Base-by-base conservation (phyloP, 805 yeast genomes). In the Yarrowia bubula region DNA sequence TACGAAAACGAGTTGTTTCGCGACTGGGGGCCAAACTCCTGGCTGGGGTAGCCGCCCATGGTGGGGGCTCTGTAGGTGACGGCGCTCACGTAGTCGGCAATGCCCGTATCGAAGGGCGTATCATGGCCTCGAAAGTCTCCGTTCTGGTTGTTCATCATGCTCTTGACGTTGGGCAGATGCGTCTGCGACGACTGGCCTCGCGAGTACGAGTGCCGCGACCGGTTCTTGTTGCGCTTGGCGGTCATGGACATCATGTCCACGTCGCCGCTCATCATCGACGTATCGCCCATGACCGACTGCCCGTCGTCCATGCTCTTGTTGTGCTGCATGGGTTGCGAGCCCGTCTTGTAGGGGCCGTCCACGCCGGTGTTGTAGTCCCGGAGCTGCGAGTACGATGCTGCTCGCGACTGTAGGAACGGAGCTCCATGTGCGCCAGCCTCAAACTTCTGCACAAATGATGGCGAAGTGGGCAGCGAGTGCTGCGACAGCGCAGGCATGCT, bases 181-280 rank as follows among this genome's bases (percentile, higher is more conserved):
- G 48, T 42, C 62, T 42, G 62, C 5, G 57, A 62, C 9, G 48
- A 33, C 18, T 47, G 41, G 15, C 50, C 62, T 13, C 48, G 61
- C 15, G 66, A 38, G 55, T 50, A 38, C 28, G 66, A 43, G 41
- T 33, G 64, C 8, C 46, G 15, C 18, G 51, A 42, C 8, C 67
- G 61, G 43, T 43, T 38, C 37, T 61, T 51, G 62, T 46, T 65
- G 8, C 73, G 67, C 13, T 71, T 64, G 22, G 66, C 65, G 9
- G 70, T 68, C 55, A 66, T 55, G 64, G 68, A 65, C 72, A 68
- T 66, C 70, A 69, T 69, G 51, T 71, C 74, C 42, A 68, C 63
- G 47, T 73, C 75, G 43, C 69, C 62, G 15, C 62, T 18, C 55
- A 39, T 39, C 47, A 55, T 55, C 31, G 61, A 53, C n/a, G 44